Evolutionary conservation across 345 rosid species (phyloP).

Genomic region (Citrus glauca): DNA sequence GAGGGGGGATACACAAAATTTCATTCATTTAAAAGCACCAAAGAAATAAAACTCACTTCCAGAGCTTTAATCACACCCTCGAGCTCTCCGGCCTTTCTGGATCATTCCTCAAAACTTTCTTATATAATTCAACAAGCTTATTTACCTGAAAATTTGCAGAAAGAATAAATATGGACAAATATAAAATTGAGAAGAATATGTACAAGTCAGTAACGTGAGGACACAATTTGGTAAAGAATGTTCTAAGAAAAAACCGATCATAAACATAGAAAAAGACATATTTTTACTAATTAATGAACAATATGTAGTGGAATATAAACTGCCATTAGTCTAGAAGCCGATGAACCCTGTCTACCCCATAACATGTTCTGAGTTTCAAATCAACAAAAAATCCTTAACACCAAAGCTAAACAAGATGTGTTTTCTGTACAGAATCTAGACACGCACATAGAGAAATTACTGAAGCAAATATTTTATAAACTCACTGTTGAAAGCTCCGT

Average conservation of each 20-base stretch:
- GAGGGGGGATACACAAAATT: background rate
- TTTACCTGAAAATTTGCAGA: slow-evolving; percentile 16
- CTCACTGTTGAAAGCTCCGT: slow-evolving; percentile 88
- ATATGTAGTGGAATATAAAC: background rate
- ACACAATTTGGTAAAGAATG: background rate
- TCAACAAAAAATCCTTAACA: background rate
- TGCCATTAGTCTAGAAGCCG: background rate
- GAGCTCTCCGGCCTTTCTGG: slow-evolving; percentile 89
- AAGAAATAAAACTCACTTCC: slow-evolving; percentile 51
- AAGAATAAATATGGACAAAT: too few species aligned
- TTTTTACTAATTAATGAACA: background rate
- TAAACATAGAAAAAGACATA: background rate
- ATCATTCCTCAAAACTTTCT: slow-evolving; percentile 95
- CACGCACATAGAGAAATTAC: background rate
- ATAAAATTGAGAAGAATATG: too few species aligned
- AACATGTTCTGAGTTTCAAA: background rate
- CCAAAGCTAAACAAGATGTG: background rate
- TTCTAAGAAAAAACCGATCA: background rate
- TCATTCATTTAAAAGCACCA: background rate
- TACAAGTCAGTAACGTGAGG: too few species aligned
- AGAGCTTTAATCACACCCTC: slow-evolving; percentile 95
- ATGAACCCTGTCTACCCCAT: background rate
- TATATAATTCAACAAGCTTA: slow-evolving; percentile 84
- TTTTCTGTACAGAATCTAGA: background rate
- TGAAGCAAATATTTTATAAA: slow-evolving; percentile 2